A percentile compares a stretch with the other conserved stretches of the same genome.
These are phyloP conservation scores for Penicillium sp. DNA, from an alignment of 2,329 filamentous ascomycete genomes.

Conservation along the genomic window DNA sequence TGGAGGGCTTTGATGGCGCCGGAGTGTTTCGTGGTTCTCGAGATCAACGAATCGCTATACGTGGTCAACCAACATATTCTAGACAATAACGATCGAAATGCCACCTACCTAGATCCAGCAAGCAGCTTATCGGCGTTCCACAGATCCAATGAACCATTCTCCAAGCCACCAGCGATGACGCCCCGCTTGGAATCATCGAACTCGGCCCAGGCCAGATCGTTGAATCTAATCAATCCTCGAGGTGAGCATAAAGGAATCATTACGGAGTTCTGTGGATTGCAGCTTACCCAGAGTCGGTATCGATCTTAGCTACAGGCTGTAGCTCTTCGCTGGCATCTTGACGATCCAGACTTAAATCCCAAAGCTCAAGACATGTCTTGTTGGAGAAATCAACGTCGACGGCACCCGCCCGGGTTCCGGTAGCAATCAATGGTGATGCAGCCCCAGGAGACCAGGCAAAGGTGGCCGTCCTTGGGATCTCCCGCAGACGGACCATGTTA, in stretches of 20 bases:
- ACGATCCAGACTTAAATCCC: conserved; percentile 86
- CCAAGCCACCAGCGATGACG: conserved; percentile 91
- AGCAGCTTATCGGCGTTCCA: conserved; percentile 82
- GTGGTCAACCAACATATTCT: conserved; percentile 22
- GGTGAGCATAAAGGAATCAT: conserved; percentile 27
- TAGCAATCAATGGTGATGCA: conserved; percentile 79
- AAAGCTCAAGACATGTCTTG: conserved; percentile 93
- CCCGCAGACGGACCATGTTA: conserved; percentile 90
- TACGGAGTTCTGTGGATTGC: not conserved
- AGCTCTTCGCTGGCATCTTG: conserved; percentile 77
- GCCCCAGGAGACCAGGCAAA: conserved; percentile 94
- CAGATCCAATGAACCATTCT: conserved; percentile 89
- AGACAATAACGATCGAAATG: not conserved
- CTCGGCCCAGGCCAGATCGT: conserved; percentile 93
- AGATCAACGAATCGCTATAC: conserved; percentile 73
- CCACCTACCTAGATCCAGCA: conserved; percentile 53
- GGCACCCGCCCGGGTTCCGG: conserved; percentile 90
- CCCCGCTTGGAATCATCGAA: conserved; percentile 78
- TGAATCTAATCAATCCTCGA: conserved; percentile 68
- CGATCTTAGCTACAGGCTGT: conserved; percentile 79
- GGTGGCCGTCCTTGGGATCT: conserved; percentile 93
- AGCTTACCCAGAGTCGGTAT: conserved; percentile 82
- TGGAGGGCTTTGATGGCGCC: conserved; percentile 92
- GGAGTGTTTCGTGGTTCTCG: conserved; percentile 84
- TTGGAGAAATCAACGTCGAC: conserved; percentile 97